These are phyloP conservation scores for Gloeopeniophorella convolvens DNA, from an alignment of 768 basidiomycete species.

Conservation along the genomic window DNA sequence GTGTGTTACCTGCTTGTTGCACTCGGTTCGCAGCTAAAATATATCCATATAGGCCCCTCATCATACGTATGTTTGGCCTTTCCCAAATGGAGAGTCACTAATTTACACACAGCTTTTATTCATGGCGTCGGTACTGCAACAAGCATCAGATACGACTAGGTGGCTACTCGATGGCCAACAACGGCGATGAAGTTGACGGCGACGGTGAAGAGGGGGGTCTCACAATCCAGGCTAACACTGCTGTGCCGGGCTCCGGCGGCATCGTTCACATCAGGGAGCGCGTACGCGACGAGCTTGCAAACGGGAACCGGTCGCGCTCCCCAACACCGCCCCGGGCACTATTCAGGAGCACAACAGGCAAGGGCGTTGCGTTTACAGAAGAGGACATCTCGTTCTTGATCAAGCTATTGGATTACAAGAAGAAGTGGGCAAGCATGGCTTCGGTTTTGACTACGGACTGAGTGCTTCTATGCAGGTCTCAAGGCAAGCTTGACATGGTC, in stretches of 20 bases:
- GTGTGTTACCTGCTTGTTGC: slow-evolving; percentile 29
- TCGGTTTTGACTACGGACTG: background rate
- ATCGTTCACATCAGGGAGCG: slow-evolving; percentile 40
- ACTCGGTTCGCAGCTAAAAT: background rate
- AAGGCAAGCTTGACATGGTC: slow-evolving; percentile 65
- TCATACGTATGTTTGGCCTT: slow-evolving; percentile 57
- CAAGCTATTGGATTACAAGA: slow-evolving; percentile 66
- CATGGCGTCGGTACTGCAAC: slow-evolving; percentile 88
- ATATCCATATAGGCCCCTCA: slow-evolving; percentile 61
- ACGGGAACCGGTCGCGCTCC: slow-evolving; percentile 50
- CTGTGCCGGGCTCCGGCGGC: slow-evolving; percentile 34
- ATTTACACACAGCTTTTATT: slow-evolving; percentile 58
- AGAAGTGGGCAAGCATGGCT: slow-evolving; percentile 38
- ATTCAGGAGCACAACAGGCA: slow-evolving; percentile 81
- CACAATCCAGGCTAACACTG: slow-evolving; percentile 18
- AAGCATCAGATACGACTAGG: slow-evolving; percentile 89
- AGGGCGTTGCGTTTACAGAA: slow-evolving; percentile 83
- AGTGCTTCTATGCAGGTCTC: slow-evolving; percentile 36
- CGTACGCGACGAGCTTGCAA: slow-evolving; percentile 30
- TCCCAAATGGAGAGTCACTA: slow-evolving; percentile 2
- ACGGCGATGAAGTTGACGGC: slow-evolving; percentile 44
- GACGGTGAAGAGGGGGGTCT: slow-evolving; percentile 36
- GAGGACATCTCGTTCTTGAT: slow-evolving; percentile 77
- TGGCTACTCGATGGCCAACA: slow-evolving; percentile 81
- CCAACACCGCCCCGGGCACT: slow-evolving; percentile 77